These are phyloP conservation scores for Kitagawia praeruptora DNA, from an alignment of 129 eudicot species.

Conservation along the genomic window DNA sequence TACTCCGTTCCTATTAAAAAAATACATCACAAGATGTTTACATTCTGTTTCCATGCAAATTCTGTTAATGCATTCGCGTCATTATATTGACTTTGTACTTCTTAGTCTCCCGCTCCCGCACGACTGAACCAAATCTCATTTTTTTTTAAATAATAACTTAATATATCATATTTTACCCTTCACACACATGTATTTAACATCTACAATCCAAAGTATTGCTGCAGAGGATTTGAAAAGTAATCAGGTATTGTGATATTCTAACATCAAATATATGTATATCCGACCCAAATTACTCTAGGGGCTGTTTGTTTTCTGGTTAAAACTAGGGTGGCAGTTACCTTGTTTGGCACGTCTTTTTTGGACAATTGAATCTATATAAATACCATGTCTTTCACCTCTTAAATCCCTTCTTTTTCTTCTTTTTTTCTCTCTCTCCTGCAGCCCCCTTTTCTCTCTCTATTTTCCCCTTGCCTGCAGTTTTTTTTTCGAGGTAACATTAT, in stretches of 20 bases:
- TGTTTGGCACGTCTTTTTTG: conserved; percentile 54
- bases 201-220: too few relatives aligned
- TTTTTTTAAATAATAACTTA: too few relatives aligned
- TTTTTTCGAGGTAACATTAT: conserved; percentile 10
- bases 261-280: not conserved
- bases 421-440: conserved; percentile 15
- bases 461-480: conserved; percentile 17
- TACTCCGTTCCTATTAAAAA: too few relatives aligned
- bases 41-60: too few relatives aligned
- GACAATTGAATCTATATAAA: conserved; percentile 49
- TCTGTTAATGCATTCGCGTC: too few relatives aligned
- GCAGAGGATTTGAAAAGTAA: too few relatives aligned
- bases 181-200: too few relatives aligned
- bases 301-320: not conserved
- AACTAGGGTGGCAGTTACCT: conserved; percentile 27
- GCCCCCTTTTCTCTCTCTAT: conserved; percentile 13
- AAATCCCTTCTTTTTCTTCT: conserved; percentile 16
- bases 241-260: too few relatives aligned
- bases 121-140: not conserved
- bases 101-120: not conserved
- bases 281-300: not conserved
- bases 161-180: too few relatives aligned
- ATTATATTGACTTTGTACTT: not conserved
- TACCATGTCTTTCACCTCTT: conserved; percentile 18
- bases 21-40: too few relatives aligned